Base-by-base conservation (phyloP, 805 yeast genomes). In the Saccharomycopsis olivae region DNA sequence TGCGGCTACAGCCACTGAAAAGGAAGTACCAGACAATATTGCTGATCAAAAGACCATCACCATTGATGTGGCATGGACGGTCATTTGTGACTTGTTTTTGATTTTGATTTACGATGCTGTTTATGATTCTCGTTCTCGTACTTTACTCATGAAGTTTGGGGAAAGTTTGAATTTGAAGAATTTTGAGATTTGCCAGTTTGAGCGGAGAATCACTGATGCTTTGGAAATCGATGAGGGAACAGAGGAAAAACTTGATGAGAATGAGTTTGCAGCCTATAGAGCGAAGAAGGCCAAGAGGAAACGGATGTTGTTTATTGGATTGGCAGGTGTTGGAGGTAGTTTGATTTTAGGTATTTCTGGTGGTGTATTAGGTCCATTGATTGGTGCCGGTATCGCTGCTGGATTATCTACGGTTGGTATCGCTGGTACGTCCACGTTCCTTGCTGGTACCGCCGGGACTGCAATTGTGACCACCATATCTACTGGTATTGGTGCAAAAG, bases 391-490 rank as follows among this genome's bases (percentile, higher is more conserved):
- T 53, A 55, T 92, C 21, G 98, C 97, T 2, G 97, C 97, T 3
- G 99, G 97, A 13, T 65, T 92, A 30, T 79, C 96, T 1, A 92
- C 98, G 0, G 75, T 89, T 17, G 99, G 99, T 24, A 82, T 94
- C 17, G 68, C 84, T 1, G 97, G 99, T n/a, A 86, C 97, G 0
- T 61, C 86, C 13, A 85, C 94, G 1, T 92, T 92, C 49, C 64
- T 92, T 24, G 96, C 96, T 0, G 97, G 98, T 38, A 84, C 89
- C 2, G 98, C 95, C 25, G 98, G 99, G 36, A 84, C 96, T 5
- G 86, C 96, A 0, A 71, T 87, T 17, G 95, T 92, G 36, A 87
- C 98, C 5, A 75, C 95, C 0, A 80, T 95, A 21, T 94, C 96
- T 47, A 83, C 92, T 2, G 77, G 88, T 0, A 69, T 87, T 15